These are phyloP conservation scores for Smithsoniella earleae DNA, from an alignment of 163 green algal species.

Conservation along the genomic window DNA sequence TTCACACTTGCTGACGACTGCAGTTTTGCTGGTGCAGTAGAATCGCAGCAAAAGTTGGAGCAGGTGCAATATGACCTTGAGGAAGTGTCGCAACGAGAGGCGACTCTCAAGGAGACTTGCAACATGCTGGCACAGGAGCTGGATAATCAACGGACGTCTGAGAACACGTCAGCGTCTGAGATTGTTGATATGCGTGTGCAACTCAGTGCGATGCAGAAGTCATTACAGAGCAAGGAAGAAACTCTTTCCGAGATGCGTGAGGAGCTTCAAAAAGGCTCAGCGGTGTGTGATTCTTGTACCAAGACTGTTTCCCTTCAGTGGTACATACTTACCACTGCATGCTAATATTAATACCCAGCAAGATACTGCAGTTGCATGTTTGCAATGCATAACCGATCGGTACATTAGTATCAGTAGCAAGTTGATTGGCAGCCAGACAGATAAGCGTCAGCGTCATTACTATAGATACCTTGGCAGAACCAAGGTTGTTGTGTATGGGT, in stretches of 20 bases:
- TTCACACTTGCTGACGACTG: too few species aligned
- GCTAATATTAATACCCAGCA: too few species aligned
- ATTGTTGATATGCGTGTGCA: constrained; percentile 4
- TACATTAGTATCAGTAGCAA: neutral
- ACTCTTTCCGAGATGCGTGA: neutral
- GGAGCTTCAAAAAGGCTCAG: constrained; percentile 17
- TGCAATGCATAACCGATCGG: neutral
- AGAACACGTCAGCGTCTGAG: constrained; percentile 2
- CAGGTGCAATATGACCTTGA: constrained; percentile 22
- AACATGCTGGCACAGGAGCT: neutral
- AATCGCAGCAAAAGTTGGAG: constrained; percentile 9
- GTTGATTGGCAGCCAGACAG: neutral
- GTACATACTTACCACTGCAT: too few species aligned
- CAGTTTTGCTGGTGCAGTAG: too few species aligned
- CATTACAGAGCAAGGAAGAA: constrained; percentile 21
- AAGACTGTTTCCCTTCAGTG: too few species aligned
- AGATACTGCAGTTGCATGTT: too few species aligned
- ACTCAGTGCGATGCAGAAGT: constrained; percentile 6
- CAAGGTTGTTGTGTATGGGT: too few species aligned
- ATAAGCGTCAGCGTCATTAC: too few species aligned
- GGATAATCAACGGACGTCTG: neutral
- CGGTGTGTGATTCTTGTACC: too few species aligned
- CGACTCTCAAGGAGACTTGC: neutral
- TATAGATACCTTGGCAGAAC: too few species aligned
- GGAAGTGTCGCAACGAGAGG: constrained; percentile 6